Conservation (phyloP, 768 basidiomycete genomes). For the Termitomyces titanicus region DNA sequence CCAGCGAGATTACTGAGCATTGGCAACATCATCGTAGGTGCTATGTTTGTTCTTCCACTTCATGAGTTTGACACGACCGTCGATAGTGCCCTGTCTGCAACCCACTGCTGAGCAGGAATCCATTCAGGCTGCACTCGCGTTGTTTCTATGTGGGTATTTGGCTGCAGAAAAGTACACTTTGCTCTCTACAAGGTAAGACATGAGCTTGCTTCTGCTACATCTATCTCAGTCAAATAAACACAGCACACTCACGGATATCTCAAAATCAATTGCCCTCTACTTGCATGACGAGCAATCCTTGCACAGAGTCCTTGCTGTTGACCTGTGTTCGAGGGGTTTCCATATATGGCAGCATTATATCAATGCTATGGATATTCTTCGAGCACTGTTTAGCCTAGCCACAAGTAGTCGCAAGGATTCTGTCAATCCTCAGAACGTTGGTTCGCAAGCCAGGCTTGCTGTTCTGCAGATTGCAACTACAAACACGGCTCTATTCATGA, state of each 20-base stretch:
- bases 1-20: slow-evolving; percentile 28
- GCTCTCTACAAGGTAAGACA: slow-evolving; percentile 62
- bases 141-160: slow-evolving; percentile 81
- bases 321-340: slow-evolving; percentile 89
- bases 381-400: slow-evolving; percentile 78
- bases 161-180: slow-evolving; percentile 78
- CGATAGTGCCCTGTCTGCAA: slow-evolving; percentile 58
- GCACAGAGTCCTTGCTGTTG: slow-evolving; percentile 75
- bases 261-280: slow-evolving; percentile 76
- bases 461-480: slow-evolving; percentile 80
- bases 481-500: slow-evolving; percentile 91
- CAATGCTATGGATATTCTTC: slow-evolving; percentile 84
- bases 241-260: slow-evolving; percentile 79
- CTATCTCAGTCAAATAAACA: background rate
- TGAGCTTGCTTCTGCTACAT: background rate
- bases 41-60: background rate
- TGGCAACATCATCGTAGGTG: slow-evolving; percentile 10
- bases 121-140: slow-evolving; percentile 56
- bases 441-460: slow-evolving; percentile 76
- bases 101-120: slow-evolving; percentile 59
- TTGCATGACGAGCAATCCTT: slow-evolving; percentile 69
- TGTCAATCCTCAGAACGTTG: slow-evolving; percentile 63
- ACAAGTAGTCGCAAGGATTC: slow-evolving; percentile 70
- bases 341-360: slow-evolving; percentile 93
- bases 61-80: slow-evolving; percentile 46